Conservation (phyloP, 108 stramenopile genomes). For the Stephanodiscus triporus region DNA sequence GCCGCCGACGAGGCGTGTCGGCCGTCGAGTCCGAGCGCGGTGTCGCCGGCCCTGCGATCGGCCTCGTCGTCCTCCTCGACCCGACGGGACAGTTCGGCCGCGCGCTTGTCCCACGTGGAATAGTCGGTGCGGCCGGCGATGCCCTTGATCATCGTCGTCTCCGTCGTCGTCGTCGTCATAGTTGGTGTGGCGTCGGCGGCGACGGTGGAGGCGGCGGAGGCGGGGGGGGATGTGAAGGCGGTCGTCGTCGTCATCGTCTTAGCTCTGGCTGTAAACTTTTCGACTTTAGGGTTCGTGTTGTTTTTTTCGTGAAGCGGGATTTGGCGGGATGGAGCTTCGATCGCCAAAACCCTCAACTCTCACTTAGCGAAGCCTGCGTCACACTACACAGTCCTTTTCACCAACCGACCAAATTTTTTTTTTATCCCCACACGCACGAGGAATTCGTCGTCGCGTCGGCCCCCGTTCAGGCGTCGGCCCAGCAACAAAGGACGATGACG, state of each 20-base stretch:
- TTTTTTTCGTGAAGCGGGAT: no score
- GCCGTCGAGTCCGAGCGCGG: slow-evolving; percentile 76
- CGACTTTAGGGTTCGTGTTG: no score
- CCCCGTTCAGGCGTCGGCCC: no score
- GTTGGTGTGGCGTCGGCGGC: neutral
- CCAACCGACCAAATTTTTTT: no score
- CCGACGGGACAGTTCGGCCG: slow-evolving; percentile 58
- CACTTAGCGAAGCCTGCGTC: no score
- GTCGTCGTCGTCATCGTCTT: slow-evolving; percentile 11
- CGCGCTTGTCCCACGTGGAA: slow-evolving; percentile 71
- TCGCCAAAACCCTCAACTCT: no score
- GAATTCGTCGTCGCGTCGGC: no score
- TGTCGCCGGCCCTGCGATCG: slow-evolving; percentile 45
- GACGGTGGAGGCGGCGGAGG: neutral
- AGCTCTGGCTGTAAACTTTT: no score
- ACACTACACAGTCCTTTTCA: no score
- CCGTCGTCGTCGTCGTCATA: slow-evolving; percentile 5
- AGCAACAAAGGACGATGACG: no score
- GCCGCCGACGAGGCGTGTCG: slow-evolving; percentile 73
- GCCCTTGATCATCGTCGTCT: slow-evolving; percentile 28
- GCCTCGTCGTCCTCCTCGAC: slow-evolving; percentile 62
- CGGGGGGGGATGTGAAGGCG: neutral
- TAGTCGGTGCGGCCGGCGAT: slow-evolving; percentile 79
- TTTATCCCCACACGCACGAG: no score
- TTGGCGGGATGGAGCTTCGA: no score